Conservation (phyloP, 305 asterid genomes). For the Solanum hybrid region DNA sequence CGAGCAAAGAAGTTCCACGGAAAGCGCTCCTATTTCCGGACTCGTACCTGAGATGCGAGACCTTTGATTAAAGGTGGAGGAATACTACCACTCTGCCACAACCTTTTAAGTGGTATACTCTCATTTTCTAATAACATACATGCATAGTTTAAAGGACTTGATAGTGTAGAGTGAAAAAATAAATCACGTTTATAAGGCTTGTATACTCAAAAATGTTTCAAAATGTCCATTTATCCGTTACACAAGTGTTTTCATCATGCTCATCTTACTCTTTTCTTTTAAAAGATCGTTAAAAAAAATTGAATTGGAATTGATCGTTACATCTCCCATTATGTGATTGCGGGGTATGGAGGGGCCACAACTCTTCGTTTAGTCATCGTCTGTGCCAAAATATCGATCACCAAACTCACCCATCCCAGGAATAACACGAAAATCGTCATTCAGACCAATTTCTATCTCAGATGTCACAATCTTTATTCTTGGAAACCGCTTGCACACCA, state of each 20-base stretch:
- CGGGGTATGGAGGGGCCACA: background rate
- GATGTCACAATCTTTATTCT: slow-evolving; percentile 92
- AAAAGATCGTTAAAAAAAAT: background rate
- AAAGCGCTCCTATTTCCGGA: background rate
- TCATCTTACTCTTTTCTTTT: background rate
- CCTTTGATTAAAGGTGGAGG: background rate
- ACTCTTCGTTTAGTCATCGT: slow-evolving; percentile 43
- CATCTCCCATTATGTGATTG: background rate
- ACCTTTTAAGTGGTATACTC: background rate
- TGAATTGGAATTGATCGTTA: background rate
- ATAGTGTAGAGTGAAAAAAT: background rate
- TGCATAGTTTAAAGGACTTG: background rate
- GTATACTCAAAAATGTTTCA: background rate
- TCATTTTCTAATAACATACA: background rate
- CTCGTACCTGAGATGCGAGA: background rate
- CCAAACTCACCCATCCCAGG: slow-evolving; percentile 99
- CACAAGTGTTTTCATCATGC: background rate
- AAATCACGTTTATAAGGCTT: background rate
- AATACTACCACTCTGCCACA: background rate
- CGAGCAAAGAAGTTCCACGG: background rate
- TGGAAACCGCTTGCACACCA: slow-evolving; percentile 82
- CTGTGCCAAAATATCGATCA: slow-evolving; percentile 91
- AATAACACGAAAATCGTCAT: slow-evolving; percentile 71
- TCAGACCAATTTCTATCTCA: slow-evolving; percentile 82
- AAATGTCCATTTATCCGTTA: background rate